Conservation (phyloP, 2,329 filamentous ascomycete genomes). For the Pestalotiopsis sp. region DNA sequence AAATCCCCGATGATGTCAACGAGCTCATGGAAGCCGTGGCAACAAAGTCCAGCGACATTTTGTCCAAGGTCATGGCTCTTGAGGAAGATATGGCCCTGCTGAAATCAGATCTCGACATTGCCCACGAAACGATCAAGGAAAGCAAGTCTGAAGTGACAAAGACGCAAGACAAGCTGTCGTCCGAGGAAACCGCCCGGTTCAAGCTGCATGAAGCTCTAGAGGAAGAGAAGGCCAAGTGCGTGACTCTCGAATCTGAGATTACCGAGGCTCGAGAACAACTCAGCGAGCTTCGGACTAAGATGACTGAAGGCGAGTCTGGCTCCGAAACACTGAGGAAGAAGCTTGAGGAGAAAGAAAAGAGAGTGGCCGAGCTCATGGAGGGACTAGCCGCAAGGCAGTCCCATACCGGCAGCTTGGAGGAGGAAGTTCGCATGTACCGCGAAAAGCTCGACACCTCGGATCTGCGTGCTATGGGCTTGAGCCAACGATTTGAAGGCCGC, state of each 20-base stretch:
- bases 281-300: conserved; percentile 67
- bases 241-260: conserved; percentile 59
- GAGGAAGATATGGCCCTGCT: conserved; percentile 63
- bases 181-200: conserved; percentile 53
- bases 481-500: conserved; percentile 67
- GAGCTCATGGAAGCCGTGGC: conserved; percentile 64
- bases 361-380: conserved; percentile 67
- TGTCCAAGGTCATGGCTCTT: conserved; percentile 61
- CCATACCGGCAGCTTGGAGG: conserved; percentile 75
- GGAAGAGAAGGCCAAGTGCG: conserved; percentile 55
- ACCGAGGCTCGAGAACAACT: conserved; percentile 72
- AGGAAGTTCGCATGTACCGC: conserved; percentile 71
- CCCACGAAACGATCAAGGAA: conserved; percentile 56
- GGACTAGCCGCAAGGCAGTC: conserved; percentile 76
- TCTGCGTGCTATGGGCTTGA: conserved; percentile 51
- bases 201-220: conserved; percentile 57
- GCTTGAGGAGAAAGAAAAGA: conserved; percentile 75
- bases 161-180: conserved; percentile 53
- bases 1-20: conserved; percentile 56
- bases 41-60: conserved; percentile 57
- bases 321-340: conserved; percentile 77
- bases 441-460: conserved; percentile 64
- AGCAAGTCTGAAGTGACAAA: conserved; percentile 61
- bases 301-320: conserved; percentile 82
- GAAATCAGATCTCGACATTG: conserved; percentile 65